These are phyloP conservation scores for Atkinsonella hypoxylon DNA, from an alignment of 2,329 filamentous ascomycete species.

Conservation along the genomic window DNA sequence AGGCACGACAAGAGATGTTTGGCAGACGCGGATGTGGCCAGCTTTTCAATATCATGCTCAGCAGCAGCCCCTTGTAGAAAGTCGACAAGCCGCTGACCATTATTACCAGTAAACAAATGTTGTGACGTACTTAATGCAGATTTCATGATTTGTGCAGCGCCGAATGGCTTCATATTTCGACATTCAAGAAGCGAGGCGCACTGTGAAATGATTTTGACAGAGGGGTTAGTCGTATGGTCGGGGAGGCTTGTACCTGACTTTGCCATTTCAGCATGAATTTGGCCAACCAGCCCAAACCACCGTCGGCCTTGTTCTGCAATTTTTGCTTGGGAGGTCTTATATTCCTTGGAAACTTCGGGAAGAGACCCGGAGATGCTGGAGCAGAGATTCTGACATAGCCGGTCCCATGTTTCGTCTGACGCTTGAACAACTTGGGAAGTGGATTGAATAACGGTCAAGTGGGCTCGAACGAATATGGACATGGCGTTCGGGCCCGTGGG, in stretches of 20 bases:
- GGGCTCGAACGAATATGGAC: slow-evolving; percentile 34
- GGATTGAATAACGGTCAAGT: slow-evolving; percentile 29
- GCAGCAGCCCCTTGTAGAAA: slow-evolving; percentile 40
- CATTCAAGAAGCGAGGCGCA: slow-evolving; percentile 31
- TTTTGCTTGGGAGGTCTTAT: slow-evolving; percentile 56
- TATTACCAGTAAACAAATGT: slow-evolving; percentile 26
- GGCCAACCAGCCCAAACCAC: slow-evolving; percentile 49
- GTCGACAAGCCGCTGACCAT: slow-evolving; percentile 24
- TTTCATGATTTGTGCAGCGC: slow-evolving; percentile 36
- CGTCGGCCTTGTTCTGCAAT: slow-evolving; percentile 55
- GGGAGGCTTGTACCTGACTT: slow-evolving; percentile 12
- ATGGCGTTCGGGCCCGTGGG: slow-evolving; percentile 23
- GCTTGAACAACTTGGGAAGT: slow-evolving; percentile 32
- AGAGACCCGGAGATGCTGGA: slow-evolving; percentile 60
- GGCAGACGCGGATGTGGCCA: slow-evolving; percentile 59
- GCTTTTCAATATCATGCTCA: slow-evolving; percentile 38
- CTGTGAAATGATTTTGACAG: slow-evolving; percentile 19
- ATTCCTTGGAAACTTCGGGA: slow-evolving; percentile 72
- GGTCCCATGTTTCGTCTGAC: slow-evolving; percentile 48
- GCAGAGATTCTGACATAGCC: slow-evolving; percentile 49
- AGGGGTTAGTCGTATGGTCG: slow-evolving; percentile 19
- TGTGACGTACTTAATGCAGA: slow-evolving; percentile 26
- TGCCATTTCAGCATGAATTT: slow-evolving; percentile 26
- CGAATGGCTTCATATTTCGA: slow-evolving; percentile 46
- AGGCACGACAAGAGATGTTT: slow-evolving; percentile 55